Evolutionary conservation across 2,329 filamentous ascomycete species (phyloP), one percentile per base, ranked within the genome.

Genomic region (Hypocreales sp.): DNA sequence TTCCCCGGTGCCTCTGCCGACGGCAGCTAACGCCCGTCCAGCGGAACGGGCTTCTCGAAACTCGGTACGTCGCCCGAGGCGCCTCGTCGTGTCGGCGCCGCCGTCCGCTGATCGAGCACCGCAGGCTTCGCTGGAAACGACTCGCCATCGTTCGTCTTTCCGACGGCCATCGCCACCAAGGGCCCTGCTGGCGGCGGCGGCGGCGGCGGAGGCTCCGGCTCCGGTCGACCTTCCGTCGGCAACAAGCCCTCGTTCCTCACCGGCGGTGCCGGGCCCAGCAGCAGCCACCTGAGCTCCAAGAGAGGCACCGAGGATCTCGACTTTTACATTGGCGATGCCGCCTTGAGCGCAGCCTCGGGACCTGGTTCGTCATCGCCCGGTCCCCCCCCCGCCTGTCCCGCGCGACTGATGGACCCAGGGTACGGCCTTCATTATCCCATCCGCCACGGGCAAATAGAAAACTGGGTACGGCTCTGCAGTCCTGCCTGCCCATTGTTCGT

Each of bases 1-100:
- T 69, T 47, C 35, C 10, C 10, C 7, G 10, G 7, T 20, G 18
- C 7, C 10, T 20, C 7, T 20, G 18, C 7, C 18, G 10, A 20
- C 18, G 18, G 10, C 18, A 20, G 10, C 18, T 7, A 7, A 20
- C 10, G 10, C 18, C 7, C 10, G 18, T 20, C 18, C 57, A 98
- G 90, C 79, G 90, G 90, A 66, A 98, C 90, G 63, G 90, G 90
- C 50, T 98, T 92, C 61, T 95, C 90, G 35, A 98, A 98, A 68
- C 79, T 98, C 58, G 90, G 90, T 94, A 63, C 46, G 75, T 14
- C 10, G 15, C 8, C 3, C n/a, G 10, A 5, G 14, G 16, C 15
- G 22, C 9, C n/a, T n/a, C n/a, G n/a, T 6, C 16, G 7, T 12
- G 22, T 24, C 19, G 24, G 24, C 15, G 21, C 5, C 11, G 16